phyloP scores from a whole-genome alignment of 208 protist genomes.

The Naegleria lovaniensis region DNA sequence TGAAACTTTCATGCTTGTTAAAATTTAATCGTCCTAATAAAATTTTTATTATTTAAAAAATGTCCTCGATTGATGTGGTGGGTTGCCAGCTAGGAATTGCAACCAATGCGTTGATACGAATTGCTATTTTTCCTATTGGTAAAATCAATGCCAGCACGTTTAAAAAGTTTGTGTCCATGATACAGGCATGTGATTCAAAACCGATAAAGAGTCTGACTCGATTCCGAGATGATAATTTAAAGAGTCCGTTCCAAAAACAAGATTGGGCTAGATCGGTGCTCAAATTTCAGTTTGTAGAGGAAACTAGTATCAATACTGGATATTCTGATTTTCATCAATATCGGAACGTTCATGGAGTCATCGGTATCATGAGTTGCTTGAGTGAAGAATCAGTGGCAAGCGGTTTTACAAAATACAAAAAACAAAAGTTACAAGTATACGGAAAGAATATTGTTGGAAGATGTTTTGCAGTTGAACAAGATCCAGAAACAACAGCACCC shows the following conservation, averaged over 20 bases:
- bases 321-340: background rate
- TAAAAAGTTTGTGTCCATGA: background rate
- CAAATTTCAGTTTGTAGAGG: background rate
- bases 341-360: background rate
- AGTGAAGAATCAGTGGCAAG: background rate
- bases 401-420: background rate
- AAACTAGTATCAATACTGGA: background rate
- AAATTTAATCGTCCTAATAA: too few species aligned
- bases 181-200: background rate
- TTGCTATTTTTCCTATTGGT: background rate
- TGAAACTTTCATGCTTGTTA: too few species aligned
- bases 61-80: background rate
- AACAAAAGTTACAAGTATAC: background rate
- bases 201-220: background rate
- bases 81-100: background rate
- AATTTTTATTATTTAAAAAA: background rate
- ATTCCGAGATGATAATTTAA: background rate
- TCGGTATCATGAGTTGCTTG: background rate
- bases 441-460: background rate
- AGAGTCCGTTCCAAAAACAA: background rate
- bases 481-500: background rate
- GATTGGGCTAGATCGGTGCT: background rate
- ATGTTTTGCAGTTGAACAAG: background rate
- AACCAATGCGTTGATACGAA: background rate
- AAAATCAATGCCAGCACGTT: background rate